Conservation (phyloP, 331 rosid genomes). For the Prunus yedoensis region DNA sequence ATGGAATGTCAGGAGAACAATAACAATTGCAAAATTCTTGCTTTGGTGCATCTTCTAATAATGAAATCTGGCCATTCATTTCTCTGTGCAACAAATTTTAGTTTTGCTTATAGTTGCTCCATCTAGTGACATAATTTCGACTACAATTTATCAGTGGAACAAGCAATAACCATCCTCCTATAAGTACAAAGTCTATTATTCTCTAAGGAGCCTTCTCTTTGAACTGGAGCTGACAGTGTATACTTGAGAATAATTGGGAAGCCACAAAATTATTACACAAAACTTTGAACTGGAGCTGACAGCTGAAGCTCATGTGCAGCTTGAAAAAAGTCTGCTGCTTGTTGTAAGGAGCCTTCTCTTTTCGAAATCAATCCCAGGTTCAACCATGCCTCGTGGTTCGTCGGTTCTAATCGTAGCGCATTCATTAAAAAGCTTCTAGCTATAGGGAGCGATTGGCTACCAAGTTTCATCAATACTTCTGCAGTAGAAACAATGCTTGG, state of each 20-base stretch:
- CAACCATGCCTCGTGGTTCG: constrained; percentile 73
- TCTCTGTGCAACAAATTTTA: background rate
- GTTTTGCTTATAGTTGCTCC: background rate
- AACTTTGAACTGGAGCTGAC: constrained; percentile 68
- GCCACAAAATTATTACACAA: constrained; percentile 20
- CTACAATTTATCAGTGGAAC: background rate
- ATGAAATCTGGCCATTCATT: background rate
- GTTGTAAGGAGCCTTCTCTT: constrained; percentile 60
- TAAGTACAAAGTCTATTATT: background rate
- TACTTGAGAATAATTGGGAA: background rate
- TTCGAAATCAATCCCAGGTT: constrained; percentile 66
- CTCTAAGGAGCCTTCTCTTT: background rate
- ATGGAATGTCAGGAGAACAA: constrained; percentile 19
- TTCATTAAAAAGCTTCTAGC: constrained; percentile 81
- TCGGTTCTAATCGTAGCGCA: constrained; percentile 70
- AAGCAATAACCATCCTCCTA: background rate
- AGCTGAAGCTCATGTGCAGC: constrained; percentile 71
- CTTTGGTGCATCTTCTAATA: background rate
- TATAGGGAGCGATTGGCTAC: constrained; percentile 57
- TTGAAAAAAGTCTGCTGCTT: constrained; percentile 82
- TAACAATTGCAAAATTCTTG: constrained; percentile 14
- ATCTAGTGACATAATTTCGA: background rate
- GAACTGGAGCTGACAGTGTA: background rate
- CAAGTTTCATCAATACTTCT: constrained; percentile 57
- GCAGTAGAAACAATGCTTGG: constrained; percentile 76